phyloP scores from a whole-genome alignment of 2,329 filamentous ascomycete species.

The Rhinocladiella mackenziei region DNA sequence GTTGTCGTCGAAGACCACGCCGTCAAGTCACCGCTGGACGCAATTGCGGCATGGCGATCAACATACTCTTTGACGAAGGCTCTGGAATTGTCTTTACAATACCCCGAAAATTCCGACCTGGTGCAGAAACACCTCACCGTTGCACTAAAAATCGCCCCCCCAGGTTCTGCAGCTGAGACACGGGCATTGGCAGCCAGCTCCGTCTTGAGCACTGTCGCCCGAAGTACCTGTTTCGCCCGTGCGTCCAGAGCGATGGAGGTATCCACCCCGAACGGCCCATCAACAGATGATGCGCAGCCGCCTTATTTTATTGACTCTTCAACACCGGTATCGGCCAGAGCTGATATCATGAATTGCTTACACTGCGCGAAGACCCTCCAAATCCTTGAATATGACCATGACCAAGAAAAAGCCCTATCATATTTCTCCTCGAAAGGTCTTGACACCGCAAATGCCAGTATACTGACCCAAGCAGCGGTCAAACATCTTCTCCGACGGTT shows the following conservation, averaged over 20 bases:
- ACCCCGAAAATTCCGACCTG: slow-evolving; percentile 40
- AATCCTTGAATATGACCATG: slow-evolving; percentile 43
- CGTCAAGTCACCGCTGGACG: slow-evolving; percentile 82
- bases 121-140: slow-evolving; percentile 58
- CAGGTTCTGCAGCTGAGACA: slow-evolving; percentile 66
- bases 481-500: slow-evolving; percentile 25
- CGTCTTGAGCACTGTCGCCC: slow-evolving; percentile 53
- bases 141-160: slow-evolving; percentile 70
- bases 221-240: slow-evolving; percentile 30
- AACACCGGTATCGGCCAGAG: slow-evolving; percentile 46
- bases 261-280: slow-evolving; percentile 36
- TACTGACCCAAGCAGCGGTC: slow-evolving; percentile 21
- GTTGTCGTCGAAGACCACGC: slow-evolving; percentile 79
- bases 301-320: slow-evolving; percentile 52
- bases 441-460: slow-evolving; percentile 29
- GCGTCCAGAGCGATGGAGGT: slow-evolving; percentile 51
- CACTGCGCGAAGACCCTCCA: slow-evolving; percentile 58
- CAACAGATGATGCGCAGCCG: slow-evolving; percentile 19
- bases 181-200: slow-evolving; percentile 57
- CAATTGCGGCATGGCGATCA: slow-evolving; percentile 87
- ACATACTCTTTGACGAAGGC: slow-evolving; percentile 67
- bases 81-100: slow-evolving; percentile 59
- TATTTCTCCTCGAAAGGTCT: slow-evolving; percentile 34
- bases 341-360: slow-evolving; percentile 55
- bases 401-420: slow-evolving; percentile 31